Conservation (phyloP, 208 protist genomes). For the Trypanosoma platydactyli region DNA sequence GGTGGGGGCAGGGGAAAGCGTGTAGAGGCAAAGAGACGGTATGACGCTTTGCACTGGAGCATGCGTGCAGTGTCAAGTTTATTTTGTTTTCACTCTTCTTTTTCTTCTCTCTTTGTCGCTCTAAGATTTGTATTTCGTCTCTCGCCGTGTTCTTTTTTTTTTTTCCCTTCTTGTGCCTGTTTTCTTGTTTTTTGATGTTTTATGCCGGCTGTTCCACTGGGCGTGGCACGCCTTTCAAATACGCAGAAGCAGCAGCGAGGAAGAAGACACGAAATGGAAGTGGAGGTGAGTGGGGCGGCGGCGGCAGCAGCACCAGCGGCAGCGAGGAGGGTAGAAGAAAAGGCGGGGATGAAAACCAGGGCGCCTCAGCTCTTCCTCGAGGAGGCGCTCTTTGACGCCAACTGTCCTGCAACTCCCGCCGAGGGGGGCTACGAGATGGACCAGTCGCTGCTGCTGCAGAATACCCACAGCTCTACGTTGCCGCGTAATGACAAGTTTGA, state of each 20-base stretch:
- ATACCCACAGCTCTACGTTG: not conserved
- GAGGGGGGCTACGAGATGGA: not conserved
- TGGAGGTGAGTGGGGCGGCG: not conserved
- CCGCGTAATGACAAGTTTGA: slow-evolving; percentile 2
- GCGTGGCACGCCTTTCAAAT: too few species aligned
- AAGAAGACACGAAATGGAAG: not conserved
- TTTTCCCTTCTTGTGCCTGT: slow-evolving; percentile 15
- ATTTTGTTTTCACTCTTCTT: not conserved
- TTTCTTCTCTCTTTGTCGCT: slow-evolving; percentile 21
- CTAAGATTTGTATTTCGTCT: too few species aligned
- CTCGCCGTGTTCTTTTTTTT: slow-evolving; percentile 4
- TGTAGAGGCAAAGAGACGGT: not conserved
- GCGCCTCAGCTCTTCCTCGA: slow-evolving; percentile 8
- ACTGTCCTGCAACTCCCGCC: not conserved
- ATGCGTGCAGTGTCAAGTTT: too few species aligned
- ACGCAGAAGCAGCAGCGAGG: too few species aligned
- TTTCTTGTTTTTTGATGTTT: too few species aligned
- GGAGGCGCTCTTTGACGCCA: slow-evolving; percentile 12
- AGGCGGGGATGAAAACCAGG: not conserved
- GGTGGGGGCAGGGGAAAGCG: not conserved
- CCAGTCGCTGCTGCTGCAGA: not conserved
- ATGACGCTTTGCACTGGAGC: not conserved
- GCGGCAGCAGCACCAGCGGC: not conserved
- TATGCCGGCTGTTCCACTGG: too few species aligned
- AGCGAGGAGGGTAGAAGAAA: not conserved